Percentiles rank a stretch among this genome's conserved stretches.
Evolutionary conservation across 148 eudicot genomes (phyloP).

Genomic region (Camellia sinensis): DNA sequence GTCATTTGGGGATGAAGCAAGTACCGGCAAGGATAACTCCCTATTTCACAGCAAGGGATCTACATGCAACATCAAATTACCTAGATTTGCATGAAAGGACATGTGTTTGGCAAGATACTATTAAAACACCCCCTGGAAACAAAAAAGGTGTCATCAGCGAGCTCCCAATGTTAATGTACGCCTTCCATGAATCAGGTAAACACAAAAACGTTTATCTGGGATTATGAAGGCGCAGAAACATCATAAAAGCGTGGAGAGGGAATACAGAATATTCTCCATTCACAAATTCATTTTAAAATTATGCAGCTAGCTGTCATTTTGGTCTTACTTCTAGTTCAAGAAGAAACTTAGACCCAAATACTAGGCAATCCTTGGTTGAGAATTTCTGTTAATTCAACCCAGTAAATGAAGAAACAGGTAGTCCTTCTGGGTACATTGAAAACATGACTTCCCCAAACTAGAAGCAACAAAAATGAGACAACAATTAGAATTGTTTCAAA

Average conservation of each 20-base stretch:
- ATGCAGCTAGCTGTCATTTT: constrained; percentile 4
- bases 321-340: not conserved
- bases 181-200: constrained; percentile 47
- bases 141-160: constrained; percentile 40
- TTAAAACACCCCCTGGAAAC: constrained; percentile 34
- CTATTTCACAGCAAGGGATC: not conserved
- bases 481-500: not conserved
- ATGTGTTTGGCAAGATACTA: constrained; percentile 38
- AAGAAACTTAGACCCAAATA: not conserved
- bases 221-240: constrained; percentile 34
- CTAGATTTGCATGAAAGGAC: not conserved
- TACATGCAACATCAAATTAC: not conserved
- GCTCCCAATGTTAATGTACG: constrained; percentile 26
- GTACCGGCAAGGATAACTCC: not conserved
- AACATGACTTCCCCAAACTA: not conserved
- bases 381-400: not conserved
- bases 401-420: not conserved
- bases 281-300: not conserved
- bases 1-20: not conserved
- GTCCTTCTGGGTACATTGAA: not conserved
- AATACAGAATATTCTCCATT: not conserved
- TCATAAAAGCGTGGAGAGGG: not conserved
- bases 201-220: constrained; percentile 24
- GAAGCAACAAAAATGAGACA: not conserved
- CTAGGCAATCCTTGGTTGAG: constrained; percentile 2